Evolutionary conservation across 2,329 filamentous ascomycete genomes (phyloP), one percentile per base, ranked within the genome.

Genomic region (Botrytis fabae): DNA sequence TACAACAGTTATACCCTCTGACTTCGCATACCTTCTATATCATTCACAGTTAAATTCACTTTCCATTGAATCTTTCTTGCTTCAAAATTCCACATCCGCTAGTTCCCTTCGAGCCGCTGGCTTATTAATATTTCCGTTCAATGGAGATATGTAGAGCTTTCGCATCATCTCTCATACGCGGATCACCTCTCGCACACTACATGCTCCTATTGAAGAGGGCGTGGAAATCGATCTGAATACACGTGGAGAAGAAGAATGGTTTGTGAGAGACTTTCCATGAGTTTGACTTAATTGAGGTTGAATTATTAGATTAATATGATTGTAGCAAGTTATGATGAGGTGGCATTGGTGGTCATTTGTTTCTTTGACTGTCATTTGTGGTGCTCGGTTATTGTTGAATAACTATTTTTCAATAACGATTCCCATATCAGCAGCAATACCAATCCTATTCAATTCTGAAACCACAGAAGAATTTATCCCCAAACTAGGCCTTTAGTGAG

Each of bases 251-350:
- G 4, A 38, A 38, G 1, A 38, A 38, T 38, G 38, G 8, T 38
- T 9, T 9, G 38, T 38, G 12, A n/a, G 25, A 0, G 25, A 1
- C 25, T 54, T 28, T 3, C 25, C 5, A 16, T 8, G 5, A 28
- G 0, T 5, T 54, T 28, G 5, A n/a, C 12, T 7, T 28, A 16
- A 0, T 1, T 14, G 0, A 28, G 2, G 25, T 2, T 1, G 0
- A 16, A 8, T 2, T 16, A 0, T 2, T 12, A 2, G 16, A 12
- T 16, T 54, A 54, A 4, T 2, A 54, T 54, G 2, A 54, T 54
- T 5, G 22, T 3, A 28, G 2, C 5, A 16, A 6, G 25, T 14
- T 14, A 54, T 2, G 16, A 16, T 12, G 12, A n/a, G 25, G 25
- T 54, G 2, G 0, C 1, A 8, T 54, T 28, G 0, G 12, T 54